Base-by-base conservation (phyloP, 768 basidiomycete genomes). In the Phaeolepiota aurea region DNA sequence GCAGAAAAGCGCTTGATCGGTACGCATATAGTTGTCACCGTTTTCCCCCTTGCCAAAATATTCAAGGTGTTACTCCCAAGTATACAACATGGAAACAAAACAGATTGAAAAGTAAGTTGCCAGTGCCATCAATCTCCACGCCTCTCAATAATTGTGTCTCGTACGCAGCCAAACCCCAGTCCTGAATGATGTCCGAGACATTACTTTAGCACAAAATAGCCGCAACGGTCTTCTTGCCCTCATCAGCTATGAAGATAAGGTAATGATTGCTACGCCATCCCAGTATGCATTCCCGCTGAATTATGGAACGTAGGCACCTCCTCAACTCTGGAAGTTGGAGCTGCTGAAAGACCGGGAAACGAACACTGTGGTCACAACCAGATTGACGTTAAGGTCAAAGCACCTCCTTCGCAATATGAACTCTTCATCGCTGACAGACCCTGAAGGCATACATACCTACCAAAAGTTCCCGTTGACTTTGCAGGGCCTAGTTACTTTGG, bases 401-500 rank as follows among this genome's bases (percentile, higher is more conserved):
- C n/a, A n/a, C n/a, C n/a, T n/a, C n/a, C 16, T 51, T 54, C n/a
- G 45, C 5, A 19, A 16, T 9, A 9, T 21, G 19, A 23, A 28
- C 21, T 15, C 18, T 28, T 39, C 19, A 22, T n/a, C 37, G 14
- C 34, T 10, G 4, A n/a, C 14, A 18, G 13, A 14, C 36, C 32
- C 19, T 53, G 9, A 43, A 78, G 81, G 37, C 85, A 86, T 49
- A 87, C 79, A 1, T 88, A 86, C 53, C 73, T 79, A 67, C 79
- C 84, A 5, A 84, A 80, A 53, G 61, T 63, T 10, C 47, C 66
- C 10, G 76, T 85, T 14, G 82, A 87, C 50, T 86, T 87, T 50
- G 80, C 85, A 1, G 87, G 87, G 0, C 77, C 81, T 5, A 85
- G 83, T 52, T 86, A 87, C 60, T 87, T 89, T 41, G 87, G 85